These are phyloP conservation scores for Ogataea paradorogensis DNA, from an alignment of 805 yeast species.

Conservation along the genomic window DNA sequence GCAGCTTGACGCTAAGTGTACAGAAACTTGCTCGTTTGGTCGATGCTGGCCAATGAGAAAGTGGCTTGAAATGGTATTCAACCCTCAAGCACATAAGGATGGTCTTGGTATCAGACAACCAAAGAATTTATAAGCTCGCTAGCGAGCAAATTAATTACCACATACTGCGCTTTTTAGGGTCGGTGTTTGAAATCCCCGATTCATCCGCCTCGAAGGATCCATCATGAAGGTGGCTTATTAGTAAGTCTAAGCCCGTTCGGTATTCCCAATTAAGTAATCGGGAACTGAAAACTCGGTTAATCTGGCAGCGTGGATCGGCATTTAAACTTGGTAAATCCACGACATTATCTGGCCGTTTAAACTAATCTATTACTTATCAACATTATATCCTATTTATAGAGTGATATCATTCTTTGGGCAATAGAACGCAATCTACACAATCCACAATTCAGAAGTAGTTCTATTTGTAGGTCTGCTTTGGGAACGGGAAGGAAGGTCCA, in stretches of 20 bases:
- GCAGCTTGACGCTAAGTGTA: no score
- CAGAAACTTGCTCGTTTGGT: no score
- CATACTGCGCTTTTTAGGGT: no score
- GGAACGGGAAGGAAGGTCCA: conserved; percentile 92
- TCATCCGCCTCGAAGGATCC: not conserved
- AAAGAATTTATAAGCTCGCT: no score
- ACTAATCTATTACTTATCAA: not conserved
- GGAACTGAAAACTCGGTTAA: no score
- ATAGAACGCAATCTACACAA: not conserved
- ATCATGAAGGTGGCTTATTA: not conserved
- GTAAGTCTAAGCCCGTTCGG: conserved; percentile 1
- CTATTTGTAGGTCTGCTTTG: conserved; percentile 51
- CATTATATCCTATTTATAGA: not conserved
- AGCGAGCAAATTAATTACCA: no score
- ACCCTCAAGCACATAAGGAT: no score
- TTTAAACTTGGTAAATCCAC: not conserved
- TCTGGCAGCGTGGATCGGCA: not conserved
- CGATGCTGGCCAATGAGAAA: no score
- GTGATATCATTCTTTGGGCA: not conserved
- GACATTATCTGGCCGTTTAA: not conserved
- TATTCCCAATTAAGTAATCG: conserved; percentile 1
- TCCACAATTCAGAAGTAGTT: not conserved
- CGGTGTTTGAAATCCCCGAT: not conserved
- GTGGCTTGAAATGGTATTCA: no score
- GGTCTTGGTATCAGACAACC: no score